Evolutionary conservation across 306 rosid genomes (phyloP).

Genomic region (Medicago arabica): DNA sequence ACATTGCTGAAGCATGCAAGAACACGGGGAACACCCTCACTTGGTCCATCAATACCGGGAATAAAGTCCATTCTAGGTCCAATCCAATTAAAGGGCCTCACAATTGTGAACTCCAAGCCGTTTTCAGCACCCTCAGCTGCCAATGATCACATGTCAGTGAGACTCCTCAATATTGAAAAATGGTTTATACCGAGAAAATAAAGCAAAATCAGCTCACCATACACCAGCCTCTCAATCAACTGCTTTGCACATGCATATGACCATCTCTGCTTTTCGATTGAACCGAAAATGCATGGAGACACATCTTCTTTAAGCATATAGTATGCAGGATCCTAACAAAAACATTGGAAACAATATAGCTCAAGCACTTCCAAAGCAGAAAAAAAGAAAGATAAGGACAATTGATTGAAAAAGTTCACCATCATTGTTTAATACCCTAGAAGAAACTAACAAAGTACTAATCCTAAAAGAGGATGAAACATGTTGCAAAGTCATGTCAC

Average conservation of each 20-base stretch:
- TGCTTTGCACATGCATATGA: constrained; percentile 99
- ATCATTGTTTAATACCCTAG: background rate
- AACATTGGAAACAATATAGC: constrained; percentile 21
- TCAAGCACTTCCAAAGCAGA: constrained; percentile 28
- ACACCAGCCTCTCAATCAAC: constrained; percentile 95
- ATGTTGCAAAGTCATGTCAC: background rate
- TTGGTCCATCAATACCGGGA: constrained; percentile 97
- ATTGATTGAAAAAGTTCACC: constrained; percentile 2
- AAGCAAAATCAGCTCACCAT: constrained; percentile 57
- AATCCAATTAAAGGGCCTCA: constrained; percentile 97
- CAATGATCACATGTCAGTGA: constrained; percentile 33
- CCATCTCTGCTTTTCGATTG: constrained; percentile 98
- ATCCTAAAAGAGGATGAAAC: constrained; percentile 1
- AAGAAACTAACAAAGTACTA: no score
- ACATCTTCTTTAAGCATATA: constrained; percentile 83
- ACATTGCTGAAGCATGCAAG: constrained; percentile 98
- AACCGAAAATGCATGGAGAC: constrained; percentile 95
- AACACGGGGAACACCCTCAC: constrained; percentile 99
- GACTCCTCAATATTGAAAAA: background rate
- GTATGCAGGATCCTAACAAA: constrained; percentile 80
- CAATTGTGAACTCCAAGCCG: constrained; percentile 87
- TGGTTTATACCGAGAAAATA: background rate
- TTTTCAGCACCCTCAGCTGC: constrained; percentile 99
- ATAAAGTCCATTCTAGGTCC: constrained; percentile 99
- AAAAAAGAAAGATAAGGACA: background rate